A percentile compares a stretch with the other conserved stretches of the same genome.
These are phyloP conservation scores for Ceraceosorus guamensis DNA, from an alignment of 1,284 basidiomycete species.

Conservation along the genomic window DNA sequence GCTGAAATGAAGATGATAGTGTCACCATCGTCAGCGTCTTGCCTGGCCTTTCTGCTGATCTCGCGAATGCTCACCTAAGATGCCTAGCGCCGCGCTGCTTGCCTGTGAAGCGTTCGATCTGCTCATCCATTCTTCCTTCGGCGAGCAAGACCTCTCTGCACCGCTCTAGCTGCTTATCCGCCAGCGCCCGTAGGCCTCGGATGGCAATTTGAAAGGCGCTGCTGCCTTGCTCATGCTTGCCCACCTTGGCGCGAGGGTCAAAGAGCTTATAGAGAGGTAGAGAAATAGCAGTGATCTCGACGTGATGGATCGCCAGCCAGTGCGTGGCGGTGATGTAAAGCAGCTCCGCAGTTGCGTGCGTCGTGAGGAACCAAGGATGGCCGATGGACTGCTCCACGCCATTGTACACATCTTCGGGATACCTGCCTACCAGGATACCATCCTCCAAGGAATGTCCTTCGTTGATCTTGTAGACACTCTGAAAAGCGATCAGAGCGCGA, in stretches of 20 bases:
- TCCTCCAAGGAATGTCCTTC: conserved; percentile 1
- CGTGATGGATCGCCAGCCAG: conserved; percentile 6
- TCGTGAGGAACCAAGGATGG: conserved; percentile 24
- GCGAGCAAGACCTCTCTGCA: background rate
- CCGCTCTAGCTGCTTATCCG: conserved; percentile 11
- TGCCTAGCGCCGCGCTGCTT: conserved; percentile 12
- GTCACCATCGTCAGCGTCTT: background rate
- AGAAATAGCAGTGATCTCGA: conserved; percentile 8
- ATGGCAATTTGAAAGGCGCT: conserved; percentile 8
- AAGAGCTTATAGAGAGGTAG: conserved; percentile 8
- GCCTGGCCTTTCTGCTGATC: background rate
- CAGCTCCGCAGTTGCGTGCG: conserved; percentile 15
- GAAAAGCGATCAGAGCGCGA: conserved; percentile 15
- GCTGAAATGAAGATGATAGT: background rate
- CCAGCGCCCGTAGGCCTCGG: conserved; percentile 12
- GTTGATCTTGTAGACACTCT: conserved; percentile 17
- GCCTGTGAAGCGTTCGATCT: conserved; percentile 17
- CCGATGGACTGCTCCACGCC: conserved; percentile 16
- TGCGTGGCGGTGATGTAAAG: conserved; percentile 12
- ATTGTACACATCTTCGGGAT: conserved; percentile 24
- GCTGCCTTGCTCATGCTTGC: conserved; percentile 9
- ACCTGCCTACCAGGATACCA: conserved; percentile 17
- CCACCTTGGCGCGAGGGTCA: background rate
- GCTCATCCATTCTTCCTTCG: conserved; percentile 18
- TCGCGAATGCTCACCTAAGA: background rate